Base-by-base conservation (phyloP, 306 rosid species). In the Lathyrus tuberosus region DNA sequence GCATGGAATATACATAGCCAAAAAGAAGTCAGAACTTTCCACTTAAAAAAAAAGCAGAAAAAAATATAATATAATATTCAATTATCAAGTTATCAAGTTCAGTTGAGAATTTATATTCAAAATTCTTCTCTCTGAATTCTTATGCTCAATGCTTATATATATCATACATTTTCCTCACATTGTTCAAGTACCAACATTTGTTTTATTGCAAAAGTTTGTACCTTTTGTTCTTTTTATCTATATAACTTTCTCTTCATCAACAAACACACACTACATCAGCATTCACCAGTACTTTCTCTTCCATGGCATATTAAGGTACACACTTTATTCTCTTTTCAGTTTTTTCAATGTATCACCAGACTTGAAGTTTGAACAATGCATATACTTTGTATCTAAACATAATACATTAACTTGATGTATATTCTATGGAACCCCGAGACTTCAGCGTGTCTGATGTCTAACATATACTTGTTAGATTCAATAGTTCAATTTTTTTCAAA, bases 1-100 rank as follows among this genome's bases (percentile, higher is more conserved):
- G 94, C 97, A 90, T 90, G 98, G 88, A 80, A 80, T 83, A 72
- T 78, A 37, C 79, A 82, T 78, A 74, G 83, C 86, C 88, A 81
- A 88, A 90, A 90, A 81, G 79, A 68, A 79, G 90, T 85, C 94
- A 87, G 96, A 89, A 76, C 84, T 70, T 86, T 87, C 90, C 88
- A 84, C 92, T 84, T 72, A 18, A 80, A 78, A 79, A n/a, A 69
- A 11, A 40, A 40, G 40, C 10, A 8, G 13, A n/a, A 60, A 3
- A n/a, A 17, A 10, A 78, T 28, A 52, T 13, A 63, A 41, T 63
- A 68, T 20, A 69, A 47, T 75, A 75, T 49, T 74, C 43, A 57
- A 51, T 77, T n/a, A 20, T 20, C 22, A 20, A 20, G 22, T 20
- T 17, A 54, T 26, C 30, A 26, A 26, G 35, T 58, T 58, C 20